Evolutionary conservation across 495 filamentous ascomycete species (phyloP), one percentile per base, ranked within the genome.

Genomic region (Staphylotrichum longicolle): DNA sequence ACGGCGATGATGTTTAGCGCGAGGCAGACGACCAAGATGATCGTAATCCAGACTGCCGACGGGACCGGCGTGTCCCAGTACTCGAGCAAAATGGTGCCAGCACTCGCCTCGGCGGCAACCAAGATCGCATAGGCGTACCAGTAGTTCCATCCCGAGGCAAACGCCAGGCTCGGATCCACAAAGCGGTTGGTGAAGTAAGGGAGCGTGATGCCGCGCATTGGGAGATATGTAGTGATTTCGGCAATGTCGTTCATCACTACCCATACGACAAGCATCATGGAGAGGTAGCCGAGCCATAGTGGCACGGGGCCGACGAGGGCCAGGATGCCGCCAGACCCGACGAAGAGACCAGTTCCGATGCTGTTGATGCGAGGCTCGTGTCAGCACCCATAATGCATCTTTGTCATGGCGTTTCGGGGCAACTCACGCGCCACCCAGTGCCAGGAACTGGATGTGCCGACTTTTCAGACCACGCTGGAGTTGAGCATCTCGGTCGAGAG

Each of bases 101-200:
- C 81, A 0, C 77, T 74, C 12, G 72, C 75, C 61, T 83, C 81
- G 41, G 80, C 81, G 0, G 77, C 78, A 32, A 82, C 66, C 7
- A 81, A 70, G 44, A 82, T 75, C n/a, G 78, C 65, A 57, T 79
- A 80, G 0, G 77, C 75, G 50, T 82, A 80, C 77, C 78, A 81
- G 64, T 80, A 88, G 63, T 91, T 91, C 88, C 88, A 91, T 14
- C 91, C 91, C 67, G 87, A 86, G 44, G 91, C 87, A 66, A 93
- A 93, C 14, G 89, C 89, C 65, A 93, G 75, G 66, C 86, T 87
- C 10, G 84, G 81, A 62, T 91, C 88, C 59, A 92, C 85, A 58
- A 88, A 87, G 51, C 89, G 86, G 58, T 85, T 77, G 27, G 88
- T 88, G 63, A 91, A 91, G 58, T 90, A 78, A 0, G 80, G 80